Base-by-base conservation (phyloP, 805 yeast species). In the Metschnikowia santaceciliae region DNA sequence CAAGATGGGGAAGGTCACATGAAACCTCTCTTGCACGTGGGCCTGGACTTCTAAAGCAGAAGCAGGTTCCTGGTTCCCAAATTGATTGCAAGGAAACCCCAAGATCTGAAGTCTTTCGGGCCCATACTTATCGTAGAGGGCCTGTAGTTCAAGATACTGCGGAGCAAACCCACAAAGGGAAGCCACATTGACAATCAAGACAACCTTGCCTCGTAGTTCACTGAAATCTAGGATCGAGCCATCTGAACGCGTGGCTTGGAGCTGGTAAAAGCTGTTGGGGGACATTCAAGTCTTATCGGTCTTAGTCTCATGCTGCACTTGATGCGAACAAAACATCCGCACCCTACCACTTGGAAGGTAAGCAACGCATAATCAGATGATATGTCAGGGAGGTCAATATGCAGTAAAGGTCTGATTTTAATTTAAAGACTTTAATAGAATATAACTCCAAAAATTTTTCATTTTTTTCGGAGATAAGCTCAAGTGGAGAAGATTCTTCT, bases 71-170 rank as follows among this genome's bases (percentile, higher is more conserved):
- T 94, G 86, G 60, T 80, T 72, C 22, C 86, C 91, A 65, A 90
- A 90, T 66, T 90, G 96, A 71, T 89, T 88, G 70, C 96, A 88
- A 32, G 97, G 97, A 78, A 90, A 90, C 0, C 90, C 97, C 34
- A 90, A 56, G 26, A 90, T 76, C 42, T 71, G 81, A 22, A 91
- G 72, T 1, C 88, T 95, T 54, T 78, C 62, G 45, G 77, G 80
- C 48, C 77, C 70, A 70, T 84, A 87, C 63, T 82, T 81, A 54
- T 82, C 71, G 71, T 88, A 83, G 13, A 90, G 69, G 38, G 66
- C 70, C 69, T 90, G 91, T 34, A 90, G 71, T 47, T 84, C 92
- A 48, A 75, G 70, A 66, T 86, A 87, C 40, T 58, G 60, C 19
- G 60, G 60, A n/a, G 59, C 46, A 49, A 50, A 59, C 14, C 62